These are phyloP conservation scores for Clavariopsis aquatica DNA, from an alignment of 495 filamentous ascomycete species.

Conservation along the genomic window DNA sequence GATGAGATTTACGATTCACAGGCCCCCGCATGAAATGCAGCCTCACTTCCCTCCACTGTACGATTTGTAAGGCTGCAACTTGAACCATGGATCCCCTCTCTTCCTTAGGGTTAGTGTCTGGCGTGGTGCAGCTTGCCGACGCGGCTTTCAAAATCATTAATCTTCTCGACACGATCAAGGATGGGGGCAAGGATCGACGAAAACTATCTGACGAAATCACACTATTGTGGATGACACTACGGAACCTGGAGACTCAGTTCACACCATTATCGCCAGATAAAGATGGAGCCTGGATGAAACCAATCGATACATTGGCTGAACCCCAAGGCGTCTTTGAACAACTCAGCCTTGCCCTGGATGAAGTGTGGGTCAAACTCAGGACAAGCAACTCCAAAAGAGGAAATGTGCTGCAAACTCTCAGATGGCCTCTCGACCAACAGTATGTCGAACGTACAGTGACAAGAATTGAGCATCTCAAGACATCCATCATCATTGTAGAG, in stretches of 20 bases:
- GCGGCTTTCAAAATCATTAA: slow-evolving; percentile 27
- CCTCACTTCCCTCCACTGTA: too few relatives aligned
- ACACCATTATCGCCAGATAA: slow-evolving; percentile 17
- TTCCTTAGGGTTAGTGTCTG: slow-evolving; percentile 16
- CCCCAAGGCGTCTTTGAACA: slow-evolving; percentile 22
- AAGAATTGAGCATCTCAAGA: slow-evolving; percentile 21
- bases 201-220: slow-evolving; percentile 28
- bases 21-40: too few relatives aligned
- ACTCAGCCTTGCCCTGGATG: slow-evolving; percentile 8
- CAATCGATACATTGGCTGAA: slow-evolving; percentile 20
- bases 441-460: slow-evolving; percentile 20
- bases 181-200: slow-evolving; percentile 20
- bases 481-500: slow-evolving; percentile 15
- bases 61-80: too few relatives aligned
- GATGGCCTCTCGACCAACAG: slow-evolving; percentile 21
- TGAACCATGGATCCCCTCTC: slow-evolving; percentile 20
- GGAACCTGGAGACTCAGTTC: slow-evolving; percentile 29
- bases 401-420: slow-evolving; percentile 18
- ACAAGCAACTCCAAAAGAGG: slow-evolving; percentile 1
- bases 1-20: too few relatives aligned
- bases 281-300: slow-evolving; percentile 25
- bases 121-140: slow-evolving; percentile 21
- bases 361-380: slow-evolving; percentile 20
- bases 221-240: slow-evolving; percentile 27
- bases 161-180: slow-evolving; percentile 20